Evolutionary conservation across 495 filamentous ascomycete species (phyloP).

Genomic region (Friedmanniomyces simplex): DNA sequence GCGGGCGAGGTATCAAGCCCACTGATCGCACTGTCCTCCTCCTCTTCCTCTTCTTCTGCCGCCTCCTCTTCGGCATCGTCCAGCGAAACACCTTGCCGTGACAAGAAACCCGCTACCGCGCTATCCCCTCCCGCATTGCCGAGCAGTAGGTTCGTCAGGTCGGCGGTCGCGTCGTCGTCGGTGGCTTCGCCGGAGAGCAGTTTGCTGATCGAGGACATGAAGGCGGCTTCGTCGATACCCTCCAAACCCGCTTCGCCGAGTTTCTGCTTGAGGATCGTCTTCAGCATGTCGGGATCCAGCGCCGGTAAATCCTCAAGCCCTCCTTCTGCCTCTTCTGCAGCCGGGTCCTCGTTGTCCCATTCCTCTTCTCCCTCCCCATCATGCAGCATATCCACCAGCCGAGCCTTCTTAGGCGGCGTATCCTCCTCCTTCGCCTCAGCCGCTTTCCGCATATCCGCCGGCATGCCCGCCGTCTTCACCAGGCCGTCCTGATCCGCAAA

Average conservation of each 20-base stretch:
- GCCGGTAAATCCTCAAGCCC: constrained; percentile 5
- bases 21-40: constrained; percentile 10
- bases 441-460: constrained; percentile 16
- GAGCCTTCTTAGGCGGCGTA: neutral
- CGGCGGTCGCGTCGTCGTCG: constrained; percentile 28
- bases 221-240: constrained; percentile 26
- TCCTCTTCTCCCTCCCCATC: neutral
- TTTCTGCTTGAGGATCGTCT: constrained; percentile 21
- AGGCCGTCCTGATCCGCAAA: constrained; percentile 5
- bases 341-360: neutral
- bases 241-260: constrained; percentile 24
- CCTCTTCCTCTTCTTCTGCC: constrained; percentile 2
- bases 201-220: constrained; percentile 27
- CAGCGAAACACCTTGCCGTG: constrained; percentile 22
- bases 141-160: constrained; percentile 27
- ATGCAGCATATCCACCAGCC: neutral
- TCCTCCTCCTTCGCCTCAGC: constrained; percentile 11
- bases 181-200: constrained; percentile 26
- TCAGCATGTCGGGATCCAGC: constrained; percentile 24
- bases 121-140: constrained; percentile 14
- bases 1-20: neutral
- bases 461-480: constrained; percentile 8
- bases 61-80: constrained; percentile 17
- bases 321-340: constrained; percentile 8
- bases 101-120: constrained; percentile 20